Evolutionary conservation across 2,329 filamentous ascomycete species (phyloP).

Genomic region (Xylaria sp.): DNA sequence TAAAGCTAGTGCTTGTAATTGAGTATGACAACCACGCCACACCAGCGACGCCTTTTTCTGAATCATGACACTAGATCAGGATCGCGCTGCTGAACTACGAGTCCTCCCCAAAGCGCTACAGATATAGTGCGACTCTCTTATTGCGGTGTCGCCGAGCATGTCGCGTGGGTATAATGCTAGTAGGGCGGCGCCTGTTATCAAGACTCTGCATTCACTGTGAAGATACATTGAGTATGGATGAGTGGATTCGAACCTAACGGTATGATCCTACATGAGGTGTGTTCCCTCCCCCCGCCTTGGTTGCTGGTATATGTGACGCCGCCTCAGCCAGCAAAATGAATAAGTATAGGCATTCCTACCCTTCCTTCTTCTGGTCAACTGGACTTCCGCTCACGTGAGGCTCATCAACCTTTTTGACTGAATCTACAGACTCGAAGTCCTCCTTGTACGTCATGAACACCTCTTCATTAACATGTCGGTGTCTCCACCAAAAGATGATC

Average conservation of each 20-base stretch:
- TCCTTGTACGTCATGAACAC: slow-evolving; percentile 47
- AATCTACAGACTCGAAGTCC: slow-evolving; percentile 29
- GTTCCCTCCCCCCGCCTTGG: not conserved
- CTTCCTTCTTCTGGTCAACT: slow-evolving; percentile 23
- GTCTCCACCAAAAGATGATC: slow-evolving; percentile 53
- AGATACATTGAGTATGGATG: not conserved
- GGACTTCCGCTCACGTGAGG: slow-evolving; percentile 3
- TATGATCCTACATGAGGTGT: not conserved
- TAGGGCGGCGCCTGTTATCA: not conserved
- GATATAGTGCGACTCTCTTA: not conserved
- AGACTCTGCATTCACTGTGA: not conserved
- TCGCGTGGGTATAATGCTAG: not conserved
- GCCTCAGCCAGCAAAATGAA: not conserved
- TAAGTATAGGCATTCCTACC: not conserved
- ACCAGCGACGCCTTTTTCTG: not conserved
- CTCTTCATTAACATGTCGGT: slow-evolving; percentile 54
- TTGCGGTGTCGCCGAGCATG: not conserved
- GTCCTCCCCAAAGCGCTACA: not conserved
- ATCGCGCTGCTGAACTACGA: too few species aligned
- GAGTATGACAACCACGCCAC: too few species aligned
- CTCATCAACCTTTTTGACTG: slow-evolving; percentile 15
- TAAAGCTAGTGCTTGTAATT: too few species aligned
- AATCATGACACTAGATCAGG: not conserved
- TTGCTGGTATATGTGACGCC: not conserved
- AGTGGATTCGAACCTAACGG: not conserved